Evolutionary conservation across 2,329 filamentous ascomycete species (phyloP).

Genomic region (Orbilia blumenaviensis): DNA sequence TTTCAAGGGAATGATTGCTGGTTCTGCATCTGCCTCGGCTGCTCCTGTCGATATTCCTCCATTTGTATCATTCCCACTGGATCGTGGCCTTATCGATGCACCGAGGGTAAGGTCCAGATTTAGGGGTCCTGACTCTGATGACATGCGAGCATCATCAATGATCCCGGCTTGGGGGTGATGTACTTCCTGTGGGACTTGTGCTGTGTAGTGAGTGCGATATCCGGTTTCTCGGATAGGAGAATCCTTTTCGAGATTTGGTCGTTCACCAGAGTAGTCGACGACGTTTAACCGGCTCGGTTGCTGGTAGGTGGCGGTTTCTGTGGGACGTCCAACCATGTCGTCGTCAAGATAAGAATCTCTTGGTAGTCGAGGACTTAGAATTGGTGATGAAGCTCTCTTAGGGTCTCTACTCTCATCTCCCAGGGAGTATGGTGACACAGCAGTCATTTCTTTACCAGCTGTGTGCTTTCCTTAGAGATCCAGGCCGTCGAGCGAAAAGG

Average conservation of each 20-base stretch:
- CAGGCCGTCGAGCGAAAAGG: neutral
- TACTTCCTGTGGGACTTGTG: conserved; percentile 48
- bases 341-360: conserved; percentile 50
- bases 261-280: conserved; percentile 36
- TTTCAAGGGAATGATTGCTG: conserved; percentile 43
- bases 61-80: conserved; percentile 12
- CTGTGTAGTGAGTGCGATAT: conserved; percentile 52
- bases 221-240: conserved; percentile 53
- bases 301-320: conserved; percentile 31
- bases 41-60: conserved; percentile 3
- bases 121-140: conserved; percentile 36
- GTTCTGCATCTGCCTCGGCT: conserved; percentile 30
- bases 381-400: conserved; percentile 49
- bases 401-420: conserved; percentile 35
- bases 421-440: conserved; percentile 48
- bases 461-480: conserved; percentile 17
- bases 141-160: conserved; percentile 49
- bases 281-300: conserved; percentile 48
- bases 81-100: conserved; percentile 25
- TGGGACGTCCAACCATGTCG: conserved; percentile 7
- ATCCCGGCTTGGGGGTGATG: conserved; percentile 49
- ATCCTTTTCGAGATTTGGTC: conserved; percentile 44
- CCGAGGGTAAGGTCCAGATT: conserved; percentile 37
- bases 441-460: conserved; percentile 48
- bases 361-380: conserved; percentile 42